These are phyloP conservation scores for Fusarium robinianum DNA, from an alignment of 2,329 filamentous ascomycete species.

Conservation along the genomic window DNA sequence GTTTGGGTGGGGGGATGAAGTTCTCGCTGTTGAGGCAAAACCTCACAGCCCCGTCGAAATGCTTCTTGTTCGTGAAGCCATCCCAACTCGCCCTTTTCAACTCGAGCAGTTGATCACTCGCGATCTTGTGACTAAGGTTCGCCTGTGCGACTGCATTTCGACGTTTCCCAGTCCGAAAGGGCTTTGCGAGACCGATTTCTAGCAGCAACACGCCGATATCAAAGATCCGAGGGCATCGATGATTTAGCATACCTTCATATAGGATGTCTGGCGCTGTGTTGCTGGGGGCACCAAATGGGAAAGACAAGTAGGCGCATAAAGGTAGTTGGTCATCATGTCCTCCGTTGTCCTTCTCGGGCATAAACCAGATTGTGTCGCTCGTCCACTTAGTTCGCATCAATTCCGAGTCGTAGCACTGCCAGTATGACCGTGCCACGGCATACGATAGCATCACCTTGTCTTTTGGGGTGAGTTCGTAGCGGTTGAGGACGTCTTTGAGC, in stretches of 20 bases:
- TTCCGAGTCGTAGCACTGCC: constrained; percentile 24
- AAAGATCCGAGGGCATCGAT: constrained; percentile 7
- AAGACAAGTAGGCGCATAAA: constrained; percentile 4
- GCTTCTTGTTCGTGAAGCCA: too few species aligned
- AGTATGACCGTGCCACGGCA: constrained; percentile 14
- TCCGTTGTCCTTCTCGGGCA: constrained; percentile 11
- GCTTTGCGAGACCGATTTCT: constrained; percentile 4
- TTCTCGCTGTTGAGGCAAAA: too few species aligned
- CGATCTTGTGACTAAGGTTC: too few species aligned
- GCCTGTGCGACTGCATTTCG: too few species aligned
- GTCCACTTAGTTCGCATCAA: constrained; percentile 19
- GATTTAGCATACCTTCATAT: too few species aligned
- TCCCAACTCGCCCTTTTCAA: too few species aligned
- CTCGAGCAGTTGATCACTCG: too few species aligned
- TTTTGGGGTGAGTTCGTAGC: constrained; percentile 9
- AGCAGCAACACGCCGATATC: constrained; percentile 1
- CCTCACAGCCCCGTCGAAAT: too few species aligned
- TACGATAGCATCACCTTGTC: constrained; percentile 19
- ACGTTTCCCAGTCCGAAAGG: too few species aligned
- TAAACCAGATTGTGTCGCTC: constrained; percentile 20
- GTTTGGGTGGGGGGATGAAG: too few species aligned
- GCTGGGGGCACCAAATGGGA: constrained; percentile 2
- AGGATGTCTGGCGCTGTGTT: not conserved
- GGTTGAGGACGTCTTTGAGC: constrained; percentile 1
- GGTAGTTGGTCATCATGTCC: constrained; percentile 2